Conservation (phyloP, 139 green algal species). For the Closterium sp. region DNA sequence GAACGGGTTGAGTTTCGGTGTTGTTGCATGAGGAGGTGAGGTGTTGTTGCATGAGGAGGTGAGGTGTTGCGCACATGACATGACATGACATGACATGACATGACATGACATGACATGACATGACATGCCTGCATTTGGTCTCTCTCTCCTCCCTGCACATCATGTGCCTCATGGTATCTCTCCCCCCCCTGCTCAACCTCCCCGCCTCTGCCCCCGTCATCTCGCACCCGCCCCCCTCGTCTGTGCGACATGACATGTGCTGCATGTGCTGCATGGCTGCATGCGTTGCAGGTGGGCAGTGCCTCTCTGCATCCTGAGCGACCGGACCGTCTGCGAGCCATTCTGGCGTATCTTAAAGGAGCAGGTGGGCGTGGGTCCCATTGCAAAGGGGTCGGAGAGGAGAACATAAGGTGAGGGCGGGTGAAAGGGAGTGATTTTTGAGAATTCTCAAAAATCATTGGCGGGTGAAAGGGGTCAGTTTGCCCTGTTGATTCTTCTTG, state of each 20-base stretch:
- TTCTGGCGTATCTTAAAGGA: neutral
- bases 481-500: neutral
- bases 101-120: too few relatives aligned
- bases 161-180: too few relatives aligned
- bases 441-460: too few relatives aligned
- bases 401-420: neutral
- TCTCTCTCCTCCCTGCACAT: neutral
- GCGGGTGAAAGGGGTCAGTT: too few relatives aligned
- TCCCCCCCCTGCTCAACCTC: neutral
- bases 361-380: neutral
- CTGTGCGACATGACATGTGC: neutral
- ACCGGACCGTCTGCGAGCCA: neutral
- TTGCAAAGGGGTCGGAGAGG: neutral
- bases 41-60: too few relatives aligned
- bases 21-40: too few relatives aligned
- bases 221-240: neutral
- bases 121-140: too few relatives aligned
- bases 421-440: neutral
- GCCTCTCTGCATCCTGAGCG: neutral
- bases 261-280: too few relatives aligned
- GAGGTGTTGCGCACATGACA: too few relatives aligned
- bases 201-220: neutral
- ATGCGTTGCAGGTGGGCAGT: neutral
- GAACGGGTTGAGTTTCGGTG: too few relatives aligned
- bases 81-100: too few relatives aligned